Evolutionary conservation across 257 asterid genomes (phyloP).

Genomic region (Salvia hispanica): DNA sequence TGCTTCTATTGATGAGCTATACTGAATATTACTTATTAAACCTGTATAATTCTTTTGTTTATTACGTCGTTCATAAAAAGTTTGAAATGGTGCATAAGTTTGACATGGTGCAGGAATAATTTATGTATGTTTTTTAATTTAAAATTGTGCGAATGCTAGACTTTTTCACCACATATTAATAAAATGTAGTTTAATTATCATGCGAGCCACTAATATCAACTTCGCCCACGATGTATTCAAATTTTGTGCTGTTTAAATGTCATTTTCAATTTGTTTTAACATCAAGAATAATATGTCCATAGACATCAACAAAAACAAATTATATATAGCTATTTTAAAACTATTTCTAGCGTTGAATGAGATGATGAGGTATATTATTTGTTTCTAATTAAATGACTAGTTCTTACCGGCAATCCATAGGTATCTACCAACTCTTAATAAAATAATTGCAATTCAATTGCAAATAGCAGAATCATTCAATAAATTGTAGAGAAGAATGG

Average conservation of each 20-base stretch:
- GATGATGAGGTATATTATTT: neutral
- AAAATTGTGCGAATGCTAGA: too few relatives aligned
- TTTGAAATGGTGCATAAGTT: too few relatives aligned
- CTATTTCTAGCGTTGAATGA: constrained; percentile 22
- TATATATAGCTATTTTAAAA: neutral
- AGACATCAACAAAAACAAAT: neutral
- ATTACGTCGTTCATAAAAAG: too few relatives aligned
- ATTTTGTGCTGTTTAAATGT: neutral
- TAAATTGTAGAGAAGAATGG: neutral
- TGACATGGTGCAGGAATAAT: too few relatives aligned
- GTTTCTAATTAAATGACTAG: constrained; percentile 33
- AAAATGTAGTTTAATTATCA: neutral
- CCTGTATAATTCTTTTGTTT: too few relatives aligned
- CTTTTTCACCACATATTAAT: too few relatives aligned
- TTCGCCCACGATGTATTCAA: constrained; percentile 5
- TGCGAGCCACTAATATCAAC: neutral
- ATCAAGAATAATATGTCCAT: constrained; percentile 2
- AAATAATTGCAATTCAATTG: neutral
- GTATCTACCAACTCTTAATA: constrained; percentile 28
- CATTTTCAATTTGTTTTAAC: constrained; percentile 23
- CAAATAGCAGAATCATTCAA: constrained; percentile 26
- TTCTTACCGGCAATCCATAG: constrained; percentile 29
- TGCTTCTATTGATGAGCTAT: too few relatives aligned
- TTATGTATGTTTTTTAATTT: too few relatives aligned
- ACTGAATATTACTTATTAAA: too few relatives aligned